phyloP scores from a whole-genome alignment of 345 rosid species.

The Moricandia arvensis region DNA sequence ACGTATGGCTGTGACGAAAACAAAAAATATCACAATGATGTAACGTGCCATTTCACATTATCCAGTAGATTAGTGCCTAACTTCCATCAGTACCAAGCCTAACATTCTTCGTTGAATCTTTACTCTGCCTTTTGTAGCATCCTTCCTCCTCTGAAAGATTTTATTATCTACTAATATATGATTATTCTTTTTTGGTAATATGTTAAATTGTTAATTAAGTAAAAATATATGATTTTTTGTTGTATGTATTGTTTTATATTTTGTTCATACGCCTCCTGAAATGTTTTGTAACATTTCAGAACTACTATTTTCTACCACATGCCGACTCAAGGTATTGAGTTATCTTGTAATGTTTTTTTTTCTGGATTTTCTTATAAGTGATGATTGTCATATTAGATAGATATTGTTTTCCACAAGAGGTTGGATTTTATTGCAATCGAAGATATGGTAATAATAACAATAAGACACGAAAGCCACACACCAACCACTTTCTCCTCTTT shows the following conservation, averaged over 20 bases:
- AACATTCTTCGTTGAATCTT: not conserved
- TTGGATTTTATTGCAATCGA: slow-evolving; percentile 2
- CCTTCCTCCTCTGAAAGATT: not conserved
- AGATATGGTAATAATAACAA: slow-evolving; percentile 1
- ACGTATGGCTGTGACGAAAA: slow-evolving; percentile 10
- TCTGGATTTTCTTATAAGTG: not conserved
- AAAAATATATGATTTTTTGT: not conserved
- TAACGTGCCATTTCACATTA: slow-evolving; percentile 7
- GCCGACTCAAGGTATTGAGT: not conserved
- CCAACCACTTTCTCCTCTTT: slow-evolving; percentile 12
- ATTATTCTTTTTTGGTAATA: not conserved
- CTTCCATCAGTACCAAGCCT: slow-evolving; percentile 7
- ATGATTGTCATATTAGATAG: not conserved
- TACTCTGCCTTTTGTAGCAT: not conserved
- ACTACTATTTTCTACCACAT: not conserved
- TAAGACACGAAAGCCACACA: slow-evolving; percentile 19
- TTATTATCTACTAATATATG: not conserved
- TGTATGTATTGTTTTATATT: not conserved
- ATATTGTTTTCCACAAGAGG: not conserved
- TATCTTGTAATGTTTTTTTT: not conserved
- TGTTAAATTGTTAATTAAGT: not conserved
- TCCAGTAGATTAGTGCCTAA: slow-evolving; percentile 16
- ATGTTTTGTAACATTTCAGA: not conserved
- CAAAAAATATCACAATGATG: not conserved
- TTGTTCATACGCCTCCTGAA: not conserved